A percentile compares a stretch with the other conserved stretches of the same genome.
These are phyloP conservation scores for Chlorella sp. DNA, from an alignment of 139 green algal genomes.

Conservation along the genomic window DNA sequence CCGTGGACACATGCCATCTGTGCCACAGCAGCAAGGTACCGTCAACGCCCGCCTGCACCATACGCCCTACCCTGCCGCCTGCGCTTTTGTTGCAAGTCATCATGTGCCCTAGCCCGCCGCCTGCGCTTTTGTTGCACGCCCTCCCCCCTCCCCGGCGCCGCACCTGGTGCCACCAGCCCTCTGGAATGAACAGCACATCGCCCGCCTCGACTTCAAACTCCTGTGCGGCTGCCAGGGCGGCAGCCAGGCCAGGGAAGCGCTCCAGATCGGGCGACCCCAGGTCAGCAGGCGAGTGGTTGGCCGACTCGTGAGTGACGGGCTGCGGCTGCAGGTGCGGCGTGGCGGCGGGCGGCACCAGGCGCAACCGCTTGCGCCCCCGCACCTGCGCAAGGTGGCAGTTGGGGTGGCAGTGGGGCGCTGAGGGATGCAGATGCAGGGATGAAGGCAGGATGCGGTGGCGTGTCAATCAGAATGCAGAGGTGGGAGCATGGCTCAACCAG, in stretches of 20 bases:
- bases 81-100: no score
- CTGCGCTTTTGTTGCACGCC: no score
- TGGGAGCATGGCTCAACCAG: no score
- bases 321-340: constrained; percentile 62
- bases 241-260: constrained; percentile 47
- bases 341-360: constrained; percentile 53
- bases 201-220: constrained; percentile 56
- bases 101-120: no score
- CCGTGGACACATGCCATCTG: no score
- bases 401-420: background rate
- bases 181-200: constrained; percentile 91
- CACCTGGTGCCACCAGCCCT: constrained; percentile 89
- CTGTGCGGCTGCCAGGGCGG: constrained; percentile 13
- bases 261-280: constrained; percentile 58
- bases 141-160: background rate
- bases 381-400: constrained; percentile 83
- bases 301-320: constrained; percentile 52
- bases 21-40: background rate
- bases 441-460: no score
- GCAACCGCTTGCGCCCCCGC: constrained; percentile 69
- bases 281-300: constrained; percentile 80
- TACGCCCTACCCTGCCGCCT: no score
- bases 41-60: no score
- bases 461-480: no score
- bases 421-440: no score